phyloP scores from a whole-genome alignment of 306 rosid genomes.

The Styphnolobium japonicum region DNA sequence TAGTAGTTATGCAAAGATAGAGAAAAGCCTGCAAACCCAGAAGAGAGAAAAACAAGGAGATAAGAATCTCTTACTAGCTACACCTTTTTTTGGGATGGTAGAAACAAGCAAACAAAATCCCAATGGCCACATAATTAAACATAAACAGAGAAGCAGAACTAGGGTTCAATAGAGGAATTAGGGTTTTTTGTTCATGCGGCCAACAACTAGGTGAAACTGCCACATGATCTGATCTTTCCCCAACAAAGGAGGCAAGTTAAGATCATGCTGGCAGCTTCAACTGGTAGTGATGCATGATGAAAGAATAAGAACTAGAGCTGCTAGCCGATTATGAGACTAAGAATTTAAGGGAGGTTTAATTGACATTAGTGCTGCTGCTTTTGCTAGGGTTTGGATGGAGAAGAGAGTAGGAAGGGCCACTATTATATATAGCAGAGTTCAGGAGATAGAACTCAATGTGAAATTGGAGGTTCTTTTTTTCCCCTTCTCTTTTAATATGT shows the following conservation, averaged over 20 bases:
- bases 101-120: neutral
- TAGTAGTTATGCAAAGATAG: neutral
- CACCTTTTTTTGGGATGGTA: neutral
- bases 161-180: constrained; percentile 22
- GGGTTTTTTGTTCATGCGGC: constrained; percentile 31
- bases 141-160: neutral
- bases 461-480: neutral
- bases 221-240: constrained; percentile 78
- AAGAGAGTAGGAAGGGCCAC: constrained; percentile 28
- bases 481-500: neutral
- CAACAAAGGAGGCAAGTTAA: constrained; percentile 48
- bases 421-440: constrained; percentile 42
- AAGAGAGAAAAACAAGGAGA: neutral
- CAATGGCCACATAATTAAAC: neutral
- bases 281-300: constrained; percentile 47
- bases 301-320: neutral
- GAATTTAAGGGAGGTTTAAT: neutral
- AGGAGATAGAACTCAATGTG: neutral
- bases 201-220: constrained; percentile 80
- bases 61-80: neutral
- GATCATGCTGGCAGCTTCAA: constrained; percentile 99
- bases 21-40: neutral
- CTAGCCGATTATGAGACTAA: neutral
- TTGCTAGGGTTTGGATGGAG: constrained; percentile 53
- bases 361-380: neutral